Conservation (phyloP, 2,329 filamentous ascomycete genomes). For the Talaromyces islandicus region DNA sequence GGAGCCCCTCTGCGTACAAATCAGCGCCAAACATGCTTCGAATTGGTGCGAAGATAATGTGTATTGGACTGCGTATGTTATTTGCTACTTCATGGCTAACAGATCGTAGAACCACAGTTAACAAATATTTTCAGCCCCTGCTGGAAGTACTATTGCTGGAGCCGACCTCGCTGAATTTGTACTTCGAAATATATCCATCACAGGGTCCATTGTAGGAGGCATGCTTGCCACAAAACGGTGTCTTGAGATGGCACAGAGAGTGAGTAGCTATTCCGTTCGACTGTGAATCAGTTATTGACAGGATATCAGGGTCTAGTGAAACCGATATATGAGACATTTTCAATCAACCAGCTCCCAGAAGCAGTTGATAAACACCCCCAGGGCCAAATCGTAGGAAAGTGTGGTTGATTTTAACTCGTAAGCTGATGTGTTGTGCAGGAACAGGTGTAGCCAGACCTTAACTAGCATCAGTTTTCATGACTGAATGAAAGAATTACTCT, state of each 20-base stretch:
- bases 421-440: not conserved
- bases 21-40: not conserved
- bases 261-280: not conserved
- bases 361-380: not conserved
- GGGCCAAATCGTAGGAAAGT: not conserved
- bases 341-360: not conserved
- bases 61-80: slow-evolving; percentile 1
- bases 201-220: not conserved
- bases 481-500: not conserved
- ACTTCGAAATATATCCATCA: not conserved
- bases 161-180: not conserved
- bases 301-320: not conserved
- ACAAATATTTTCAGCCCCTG: not conserved
- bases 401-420: not conserved
- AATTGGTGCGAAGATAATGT: not conserved
- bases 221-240: not conserved
- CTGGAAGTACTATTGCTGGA: not conserved
- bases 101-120: not conserved
- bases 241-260: not conserved
- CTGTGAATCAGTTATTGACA: not conserved
- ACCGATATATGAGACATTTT: not conserved
- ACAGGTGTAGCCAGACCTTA: not conserved
- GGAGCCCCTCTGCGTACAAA: not conserved
- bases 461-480: not conserved
- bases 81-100: not conserved